Evolutionary conservation across 169 alveolate species (phyloP), one percentile per base, ranked within the genome.

Genomic region (Cryptosporidium meleagridis): DNA sequence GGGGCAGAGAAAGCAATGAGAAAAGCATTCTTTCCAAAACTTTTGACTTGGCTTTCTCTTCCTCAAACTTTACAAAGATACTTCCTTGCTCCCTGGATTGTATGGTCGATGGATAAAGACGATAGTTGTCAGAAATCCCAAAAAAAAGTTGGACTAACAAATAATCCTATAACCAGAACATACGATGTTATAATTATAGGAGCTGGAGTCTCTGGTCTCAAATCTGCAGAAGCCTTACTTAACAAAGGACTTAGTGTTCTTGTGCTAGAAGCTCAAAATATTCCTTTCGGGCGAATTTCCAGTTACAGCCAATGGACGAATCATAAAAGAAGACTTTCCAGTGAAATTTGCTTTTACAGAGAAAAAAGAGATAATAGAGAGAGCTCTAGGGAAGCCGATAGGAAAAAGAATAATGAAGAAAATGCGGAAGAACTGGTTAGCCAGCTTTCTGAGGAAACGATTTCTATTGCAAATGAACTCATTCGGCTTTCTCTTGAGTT

Each of bases 1-100:
- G 89, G 89, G 4, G 89, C 89, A 10, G 89, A 80, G 14, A 62
- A 80, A n/a, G 89, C 89, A 16, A 80, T 80, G 89, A 23, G 45
- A 35, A 80, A 45, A 6, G 89, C 89, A 3, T 80, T 62, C 18
- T 80, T 80, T 18, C 89, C 89, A 23, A 80, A 80, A 62, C 68
- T 80, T 23, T 44, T 80, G 12, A 80, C 89, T 1, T 80, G 89
- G 89, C 75, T 80, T 21, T 80, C 89, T n/a, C 70, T 80, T 23
- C 89, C 89, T 14, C 80, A 80, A 39, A 41, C 73, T 62, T 48
- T 80, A 26, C 89, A 80, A 29, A 9, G 89, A 31, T 80, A 80
- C 68, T 80, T 80, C 53, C 62, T 80, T n/a, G 89, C 89, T 29
- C 89, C 89, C 9, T 80, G 89, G 89, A 62, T 80, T 29, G 67